These are phyloP conservation scores for Aspergillus egyptiacus DNA, from an alignment of 495 filamentous ascomycete genomes.

Conservation along the genomic window DNA sequence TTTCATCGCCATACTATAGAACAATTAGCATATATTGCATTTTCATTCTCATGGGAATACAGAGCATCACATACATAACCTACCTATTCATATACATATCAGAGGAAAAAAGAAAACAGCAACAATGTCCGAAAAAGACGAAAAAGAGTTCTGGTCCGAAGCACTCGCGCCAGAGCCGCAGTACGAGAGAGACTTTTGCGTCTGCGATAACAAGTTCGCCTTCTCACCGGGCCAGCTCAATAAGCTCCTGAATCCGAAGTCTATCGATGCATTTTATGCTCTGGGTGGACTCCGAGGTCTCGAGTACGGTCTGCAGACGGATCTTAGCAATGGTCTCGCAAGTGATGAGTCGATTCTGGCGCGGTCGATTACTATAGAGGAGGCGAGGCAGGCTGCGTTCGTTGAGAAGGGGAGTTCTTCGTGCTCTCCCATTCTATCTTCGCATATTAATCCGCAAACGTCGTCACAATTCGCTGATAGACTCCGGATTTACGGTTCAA, in stretches of 20 bases:
- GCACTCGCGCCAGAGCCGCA: neutral
- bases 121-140: neutral
- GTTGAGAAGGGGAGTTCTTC: slow-evolving; percentile 42
- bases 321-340: slow-evolving; percentile 62
- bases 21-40: neutral
- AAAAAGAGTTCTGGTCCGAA: neutral
- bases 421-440: too few species aligned
- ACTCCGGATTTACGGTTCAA: slow-evolving; percentile 61
- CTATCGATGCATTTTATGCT: slow-evolving; percentile 65
- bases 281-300: slow-evolving; percentile 72
- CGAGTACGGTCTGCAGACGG: slow-evolving; percentile 68
- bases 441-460: too few species aligned
- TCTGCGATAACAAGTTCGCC: slow-evolving; percentile 42
- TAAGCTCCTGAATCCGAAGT: slow-evolving; percentile 65
- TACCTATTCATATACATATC: too few species aligned
- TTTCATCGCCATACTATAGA: too few species aligned
- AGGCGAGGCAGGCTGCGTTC: slow-evolving; percentile 55
- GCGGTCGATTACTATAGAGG: neutral
- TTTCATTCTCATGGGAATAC: too few species aligned
- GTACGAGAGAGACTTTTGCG: slow-evolving; percentile 52
- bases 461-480: slow-evolving; percentile 49
- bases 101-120: too few species aligned
- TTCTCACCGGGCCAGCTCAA: slow-evolving; percentile 18
- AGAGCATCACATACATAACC: too few species aligned
- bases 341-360: slow-evolving; percentile 53